Evolutionary conservation across 306 rosid species (phyloP), one percentile per base, ranked within the genome.

Genomic region (Alnus glutinosa): DNA sequence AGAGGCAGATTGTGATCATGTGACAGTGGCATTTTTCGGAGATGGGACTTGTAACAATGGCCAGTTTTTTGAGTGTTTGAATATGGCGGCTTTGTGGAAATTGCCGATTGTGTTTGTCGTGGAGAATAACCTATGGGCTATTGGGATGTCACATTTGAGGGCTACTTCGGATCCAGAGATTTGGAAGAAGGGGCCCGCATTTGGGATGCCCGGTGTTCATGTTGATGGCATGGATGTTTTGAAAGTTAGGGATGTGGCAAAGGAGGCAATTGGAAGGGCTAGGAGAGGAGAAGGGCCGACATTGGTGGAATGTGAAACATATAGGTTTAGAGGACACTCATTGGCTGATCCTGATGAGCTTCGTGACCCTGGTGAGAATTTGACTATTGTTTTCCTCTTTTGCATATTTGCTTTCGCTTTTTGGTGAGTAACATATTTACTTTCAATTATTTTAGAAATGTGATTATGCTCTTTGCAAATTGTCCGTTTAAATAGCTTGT

Each of bases 341-440:
- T 86, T 96, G 89, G 99, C 99, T 76, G 99, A 96, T 82, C 99
- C 99, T 1, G 99, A 96, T 79, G 99, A 96, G 91, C 99, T 96
- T 68, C 99, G 99, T 86, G 98, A 96, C 94, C 96, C 97, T 28
- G 94, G 99, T 96, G 55, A 89, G 98, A 84, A 66, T 74, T 78
- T 84, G 37, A 62, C 48, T 79, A 63, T 30, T 77, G 55, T 61
- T 62, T 81, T 74, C 66, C 48, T 55, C 30, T 68, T 77, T 74
- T 71, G 67, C 18, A 11, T 77, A 46, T 57, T 36, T 59, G 12
- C 30, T 70, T 63, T 61, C 9, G 0, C 4, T 23, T 32, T 52
- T 76, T 5, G 2, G 28, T 75, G 4, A 18, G 44, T 28, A 57
- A 54, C 14, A 52, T 7, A 46, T 64, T 44, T 59, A 15, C 46